These are phyloP conservation scores for Esteya vermicola DNA, from an alignment of 2,329 filamentous ascomycete genomes.

Conservation along the genomic window DNA sequence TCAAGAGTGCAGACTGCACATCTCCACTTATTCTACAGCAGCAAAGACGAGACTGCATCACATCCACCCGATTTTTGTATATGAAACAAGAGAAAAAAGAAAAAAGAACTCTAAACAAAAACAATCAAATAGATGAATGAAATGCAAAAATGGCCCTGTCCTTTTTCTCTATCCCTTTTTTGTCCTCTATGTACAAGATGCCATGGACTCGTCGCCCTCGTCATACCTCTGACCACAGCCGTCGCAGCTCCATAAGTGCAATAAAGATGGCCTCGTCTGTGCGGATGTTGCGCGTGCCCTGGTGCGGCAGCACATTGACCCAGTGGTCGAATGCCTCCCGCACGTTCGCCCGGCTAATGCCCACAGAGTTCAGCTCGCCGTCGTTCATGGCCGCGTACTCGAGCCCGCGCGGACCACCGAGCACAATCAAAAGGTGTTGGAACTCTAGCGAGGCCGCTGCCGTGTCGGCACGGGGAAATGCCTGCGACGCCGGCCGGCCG, in stretches of 20 bases:
- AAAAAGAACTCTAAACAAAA: too few relatives aligned
- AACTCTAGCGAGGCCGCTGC: constrained; percentile 28
- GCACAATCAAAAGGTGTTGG: constrained; percentile 62
- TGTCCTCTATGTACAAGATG: not conserved
- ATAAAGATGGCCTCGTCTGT: constrained; percentile 77
- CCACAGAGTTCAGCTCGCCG: constrained; percentile 39
- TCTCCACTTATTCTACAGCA: not conserved
- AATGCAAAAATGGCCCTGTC: too few relatives aligned
- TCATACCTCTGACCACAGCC: constrained; percentile 31
- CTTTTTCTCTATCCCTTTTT: too few relatives aligned
- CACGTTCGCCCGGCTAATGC: constrained; percentile 48
- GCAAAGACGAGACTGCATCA: too few relatives aligned
- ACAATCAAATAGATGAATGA: too few relatives aligned
- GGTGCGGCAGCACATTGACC: constrained; percentile 67
- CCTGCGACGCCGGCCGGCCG: constrained; percentile 36
- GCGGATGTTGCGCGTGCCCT: constrained; percentile 68
- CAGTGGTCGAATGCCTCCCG: constrained; percentile 69
- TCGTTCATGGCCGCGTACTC: constrained; percentile 59
- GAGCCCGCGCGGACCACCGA: constrained; percentile 68
- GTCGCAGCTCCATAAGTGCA: constrained; percentile 54
- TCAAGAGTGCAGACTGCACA: too few relatives aligned
- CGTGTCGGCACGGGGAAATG: constrained; percentile 27
- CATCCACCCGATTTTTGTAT: too few relatives aligned
- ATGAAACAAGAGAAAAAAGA: too few relatives aligned
- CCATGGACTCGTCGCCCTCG: not conserved